A percentile compares a stretch with the other conserved stretches of the same genome.
Evolutionary conservation across 2,329 filamentous ascomycete species (phyloP).

Genomic region (Rhynchosporium secalis): DNA sequence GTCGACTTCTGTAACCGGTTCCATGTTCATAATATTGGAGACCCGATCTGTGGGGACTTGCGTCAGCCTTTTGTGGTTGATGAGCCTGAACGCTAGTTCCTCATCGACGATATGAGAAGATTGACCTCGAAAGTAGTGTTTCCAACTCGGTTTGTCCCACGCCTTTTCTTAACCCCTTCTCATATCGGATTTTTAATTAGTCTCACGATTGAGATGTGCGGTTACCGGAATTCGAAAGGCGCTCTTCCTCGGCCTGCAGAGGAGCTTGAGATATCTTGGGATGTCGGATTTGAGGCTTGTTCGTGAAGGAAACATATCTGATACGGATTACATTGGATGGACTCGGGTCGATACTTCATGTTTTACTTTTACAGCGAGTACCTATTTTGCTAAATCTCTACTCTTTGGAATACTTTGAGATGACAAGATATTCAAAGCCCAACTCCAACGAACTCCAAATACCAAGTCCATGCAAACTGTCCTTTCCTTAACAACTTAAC

Average conservation of each 20-base stretch:
- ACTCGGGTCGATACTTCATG: background rate
- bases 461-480: slow-evolving; percentile 27
- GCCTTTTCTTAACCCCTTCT: too few relatives aligned
- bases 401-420: background rate
- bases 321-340: background rate
- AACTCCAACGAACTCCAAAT: slow-evolving; percentile 29
- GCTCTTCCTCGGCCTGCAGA: too few relatives aligned
- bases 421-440: slow-evolving; percentile 15
- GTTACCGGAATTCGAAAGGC: too few relatives aligned
- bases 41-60: background rate
- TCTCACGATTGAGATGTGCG: too few relatives aligned
- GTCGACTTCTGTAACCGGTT: background rate
- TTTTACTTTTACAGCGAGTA: background rate
- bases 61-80: background rate
- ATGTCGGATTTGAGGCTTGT: background rate
- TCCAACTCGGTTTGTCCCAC: too few relatives aligned
- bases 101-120: background rate
- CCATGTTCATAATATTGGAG: background rate
- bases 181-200: too few relatives aligned
- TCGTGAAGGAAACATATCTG: background rate
- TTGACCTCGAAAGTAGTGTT: too few relatives aligned
- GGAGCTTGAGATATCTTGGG: background rate
- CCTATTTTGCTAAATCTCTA: background rate
- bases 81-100: background rate
- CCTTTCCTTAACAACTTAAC: slow-evolving; percentile 13